These are phyloP conservation scores for Turritis glabra DNA, from an alignment of 345 rosid genomes.

Conservation along the genomic window DNA sequence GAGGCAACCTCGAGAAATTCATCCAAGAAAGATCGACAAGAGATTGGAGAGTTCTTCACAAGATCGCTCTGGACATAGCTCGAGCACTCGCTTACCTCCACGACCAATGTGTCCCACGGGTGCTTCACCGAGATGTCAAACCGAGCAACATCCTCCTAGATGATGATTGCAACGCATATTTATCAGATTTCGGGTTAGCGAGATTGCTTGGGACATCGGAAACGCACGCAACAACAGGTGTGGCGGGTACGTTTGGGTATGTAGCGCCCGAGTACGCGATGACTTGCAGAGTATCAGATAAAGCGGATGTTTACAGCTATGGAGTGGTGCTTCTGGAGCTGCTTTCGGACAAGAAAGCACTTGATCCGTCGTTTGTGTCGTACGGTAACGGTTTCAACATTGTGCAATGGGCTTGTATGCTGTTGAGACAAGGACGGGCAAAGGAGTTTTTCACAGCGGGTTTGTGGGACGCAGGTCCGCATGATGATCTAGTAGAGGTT, in stretches of 20 bases:
- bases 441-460: constrained; percentile 57
- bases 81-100: constrained; percentile 89
- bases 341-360: constrained; percentile 85
- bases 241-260: constrained; percentile 94
- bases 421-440: constrained; percentile 78
- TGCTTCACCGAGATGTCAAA: constrained; percentile 93
- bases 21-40: constrained; percentile 53
- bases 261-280: constrained; percentile 97
- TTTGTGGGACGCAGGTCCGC: constrained; percentile 61
- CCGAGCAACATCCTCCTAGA: constrained; percentile 92
- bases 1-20: constrained; percentile 63
- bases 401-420: constrained; percentile 55
- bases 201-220: constrained; percentile 92
- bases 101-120: constrained; percentile 80
- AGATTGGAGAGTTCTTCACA: constrained; percentile 81
- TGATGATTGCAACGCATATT: constrained; percentile 71
- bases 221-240: constrained; percentile 94
- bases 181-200: constrained; percentile 92
- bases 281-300: constrained; percentile 96
- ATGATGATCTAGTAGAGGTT: constrained; percentile 59
- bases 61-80: constrained; percentile 82
- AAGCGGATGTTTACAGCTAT: constrained; percentile 95
- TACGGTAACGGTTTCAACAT: constrained; percentile 43
- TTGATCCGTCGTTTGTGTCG: constrained; percentile 87
- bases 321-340: constrained; percentile 93